These are phyloP conservation scores for Grammothele lineata DNA, from an alignment of 768 basidiomycete species.

Conservation along the genomic window DNA sequence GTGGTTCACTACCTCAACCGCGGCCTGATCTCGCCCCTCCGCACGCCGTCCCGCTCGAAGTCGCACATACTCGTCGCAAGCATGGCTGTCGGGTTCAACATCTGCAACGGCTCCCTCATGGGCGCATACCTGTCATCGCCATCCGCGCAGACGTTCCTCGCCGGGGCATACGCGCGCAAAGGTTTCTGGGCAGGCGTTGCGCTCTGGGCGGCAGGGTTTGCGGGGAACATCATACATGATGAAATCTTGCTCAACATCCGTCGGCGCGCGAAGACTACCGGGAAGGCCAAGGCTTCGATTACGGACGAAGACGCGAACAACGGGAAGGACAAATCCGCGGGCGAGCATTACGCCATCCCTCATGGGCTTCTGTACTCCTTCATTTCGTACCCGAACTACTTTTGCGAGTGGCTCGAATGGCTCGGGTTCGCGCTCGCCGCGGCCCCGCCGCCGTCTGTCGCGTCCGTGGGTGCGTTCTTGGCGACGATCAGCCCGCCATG, in stretches of 20 bases:
- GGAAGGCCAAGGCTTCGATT: constrained; percentile 23
- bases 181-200: constrained; percentile 59
- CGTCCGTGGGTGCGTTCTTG: constrained; percentile 28
- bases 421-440: constrained; percentile 79
- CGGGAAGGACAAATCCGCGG: constrained; percentile 27
- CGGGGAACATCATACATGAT: constrained; percentile 84
- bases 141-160: constrained; percentile 41
- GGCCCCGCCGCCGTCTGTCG: constrained; percentile 39
- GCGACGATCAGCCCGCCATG: constrained; percentile 65
- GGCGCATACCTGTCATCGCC: constrained; percentile 68
- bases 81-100: constrained; percentile 59
- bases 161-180: constrained; percentile 28
- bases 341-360: constrained; percentile 74
- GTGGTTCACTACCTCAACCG: constrained; percentile 82
- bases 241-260: constrained; percentile 84
- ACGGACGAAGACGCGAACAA: constrained; percentile 30
- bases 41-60: constrained; percentile 75
- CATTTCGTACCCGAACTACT: constrained; percentile 90
- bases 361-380: constrained; percentile 70
- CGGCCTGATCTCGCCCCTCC: constrained; percentile 71
- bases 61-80: constrained; percentile 65
- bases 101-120: constrained; percentile 65
- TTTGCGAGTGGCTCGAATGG: constrained; percentile 97
- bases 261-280: constrained; percentile 45
- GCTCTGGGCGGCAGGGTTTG: constrained; percentile 69